Conservation (phyloP, 768 basidiomycete species). For the Lentinula boryana region DNA sequence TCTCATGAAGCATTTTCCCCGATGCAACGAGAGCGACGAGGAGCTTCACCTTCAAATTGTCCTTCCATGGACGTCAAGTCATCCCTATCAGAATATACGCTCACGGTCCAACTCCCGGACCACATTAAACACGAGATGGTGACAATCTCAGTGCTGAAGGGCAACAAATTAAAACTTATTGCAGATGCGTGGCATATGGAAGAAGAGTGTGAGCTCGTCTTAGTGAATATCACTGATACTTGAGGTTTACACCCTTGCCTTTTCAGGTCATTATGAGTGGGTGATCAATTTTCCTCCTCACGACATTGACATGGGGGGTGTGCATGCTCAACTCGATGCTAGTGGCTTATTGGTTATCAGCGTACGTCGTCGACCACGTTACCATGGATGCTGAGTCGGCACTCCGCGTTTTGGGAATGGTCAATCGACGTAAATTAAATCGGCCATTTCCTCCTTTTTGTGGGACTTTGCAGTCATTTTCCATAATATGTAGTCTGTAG, state of each 20-base stretch:
- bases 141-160: conserved; percentile 54
- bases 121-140: conserved; percentile 52
- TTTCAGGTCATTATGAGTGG: conserved; percentile 57
- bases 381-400: background rate
- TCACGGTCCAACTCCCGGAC: conserved; percentile 44
- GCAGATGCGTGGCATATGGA: conserved; percentile 63
- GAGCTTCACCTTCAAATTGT: conserved; percentile 21
- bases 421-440: no score
- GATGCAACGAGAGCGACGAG: conserved; percentile 14
- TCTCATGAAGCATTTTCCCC: conserved; percentile 5
- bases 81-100: conserved; percentile 31
- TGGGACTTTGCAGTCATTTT: background rate
- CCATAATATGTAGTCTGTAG: background rate
- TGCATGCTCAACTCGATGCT: conserved; percentile 43
- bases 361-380: conserved; percentile 17
- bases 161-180: conserved; percentile 48
- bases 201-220: conserved; percentile 42
- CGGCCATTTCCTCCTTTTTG: background rate
- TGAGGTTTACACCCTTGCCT: conserved; percentile 1
- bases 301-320: conserved; percentile 48
- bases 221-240: background rate
- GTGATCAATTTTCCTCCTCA: conserved; percentile 46
- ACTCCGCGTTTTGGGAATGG: background rate
- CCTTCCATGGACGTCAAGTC: conserved; percentile 42
- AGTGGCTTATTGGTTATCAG: conserved; percentile 43